Conservation (phyloP, 768 basidiomycete genomes). For the Naematelia aurantialba region DNA sequence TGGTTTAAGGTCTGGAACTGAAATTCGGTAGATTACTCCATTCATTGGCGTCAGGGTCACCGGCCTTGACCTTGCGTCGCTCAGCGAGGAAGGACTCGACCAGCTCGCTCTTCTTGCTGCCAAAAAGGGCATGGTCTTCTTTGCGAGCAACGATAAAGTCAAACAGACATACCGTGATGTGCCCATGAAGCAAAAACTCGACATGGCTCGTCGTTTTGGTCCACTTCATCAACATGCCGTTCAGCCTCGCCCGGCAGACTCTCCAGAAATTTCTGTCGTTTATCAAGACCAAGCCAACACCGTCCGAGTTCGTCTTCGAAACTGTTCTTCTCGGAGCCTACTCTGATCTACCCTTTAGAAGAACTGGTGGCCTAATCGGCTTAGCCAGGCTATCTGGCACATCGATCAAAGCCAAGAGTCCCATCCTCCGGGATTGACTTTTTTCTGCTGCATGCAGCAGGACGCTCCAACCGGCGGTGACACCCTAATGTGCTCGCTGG, state of each 20-base stretch:
- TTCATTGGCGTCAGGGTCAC: constrained; percentile 10
- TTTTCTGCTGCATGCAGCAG: constrained; percentile 14
- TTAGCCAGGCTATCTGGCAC: no score
- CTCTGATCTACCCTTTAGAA: no score
- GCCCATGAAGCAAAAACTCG: constrained; percentile 11
- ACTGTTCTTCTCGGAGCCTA: no score
- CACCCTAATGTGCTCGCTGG: constrained; percentile 8
- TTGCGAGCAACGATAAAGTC: not conserved
- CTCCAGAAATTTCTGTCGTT: constrained; percentile 12
- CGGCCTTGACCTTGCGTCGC: constrained; percentile 10
- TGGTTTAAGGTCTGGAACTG: no score
- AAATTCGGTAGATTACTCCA: constrained; percentile 16
- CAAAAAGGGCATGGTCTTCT: constrained; percentile 15
- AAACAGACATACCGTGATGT: constrained; percentile 16
- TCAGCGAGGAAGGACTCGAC: constrained; percentile 12
- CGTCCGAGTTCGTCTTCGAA: no score
- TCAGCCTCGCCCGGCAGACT: constrained; percentile 7
- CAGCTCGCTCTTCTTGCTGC: constrained; percentile 16
- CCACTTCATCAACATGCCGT: constrained; percentile 18
- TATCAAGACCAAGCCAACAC: constrained; percentile 13
- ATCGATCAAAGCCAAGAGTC: constrained; percentile 16
- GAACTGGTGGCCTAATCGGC: no score
- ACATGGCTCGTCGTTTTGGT: constrained; percentile 16
- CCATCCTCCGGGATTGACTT: constrained; percentile 15
- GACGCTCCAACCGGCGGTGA: constrained; percentile 12